Evolutionary conservation across 2,329 filamentous ascomycete genomes (phyloP), one percentile per base, ranked within the genome.

Genomic region (Penicillium sp.): DNA sequence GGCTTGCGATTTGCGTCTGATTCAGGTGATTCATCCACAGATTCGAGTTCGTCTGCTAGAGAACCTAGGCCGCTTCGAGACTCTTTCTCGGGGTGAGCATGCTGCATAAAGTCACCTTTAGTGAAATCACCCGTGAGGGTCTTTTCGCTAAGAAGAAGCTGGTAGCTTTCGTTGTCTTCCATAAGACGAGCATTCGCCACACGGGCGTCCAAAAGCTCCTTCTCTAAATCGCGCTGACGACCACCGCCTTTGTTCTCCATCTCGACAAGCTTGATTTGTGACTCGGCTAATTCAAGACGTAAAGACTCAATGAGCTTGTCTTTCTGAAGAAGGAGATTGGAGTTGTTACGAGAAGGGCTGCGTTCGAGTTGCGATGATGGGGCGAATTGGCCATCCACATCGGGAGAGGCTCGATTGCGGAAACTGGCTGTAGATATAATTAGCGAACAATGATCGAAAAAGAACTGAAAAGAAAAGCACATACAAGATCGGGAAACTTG

Each of bases 151-250:
- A 99, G 84, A 16, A 99, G 84, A 34, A 97, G 82, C 74, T 97
- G 93, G 74, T 96, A 99, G 74, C 91, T 95, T 74, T 99, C 94
- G 66, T 97, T 97, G 73, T 99, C 94, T 75, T 99, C 94, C 89
- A 96, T 94, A 58, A 99, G 79, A 42, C 92, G 85, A 52, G 94
- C 94, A 69, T 97, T 99, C 61, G 91, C 88, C 88, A 97, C 94
- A 65, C 92, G 90, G 36, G 90, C 87, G 68, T 97, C 93, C 74
- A 96, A 85, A 47, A 97, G 82, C 59, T 89, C 84, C 64, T 88
- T 87, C 75, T 97, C 92, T n/a, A 97, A 83, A 72, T 96, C 90
- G 61, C 90, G 88, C 67, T 96, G 78, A 26, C 89, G 86, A 42
- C 90, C 91, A 48, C 92, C 93, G 47, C 91, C 93, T 72, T 89